phyloP scores from a whole-genome alignment of 371 early-diverging fungal genomes.

The Haplosporangium sp. region DNA sequence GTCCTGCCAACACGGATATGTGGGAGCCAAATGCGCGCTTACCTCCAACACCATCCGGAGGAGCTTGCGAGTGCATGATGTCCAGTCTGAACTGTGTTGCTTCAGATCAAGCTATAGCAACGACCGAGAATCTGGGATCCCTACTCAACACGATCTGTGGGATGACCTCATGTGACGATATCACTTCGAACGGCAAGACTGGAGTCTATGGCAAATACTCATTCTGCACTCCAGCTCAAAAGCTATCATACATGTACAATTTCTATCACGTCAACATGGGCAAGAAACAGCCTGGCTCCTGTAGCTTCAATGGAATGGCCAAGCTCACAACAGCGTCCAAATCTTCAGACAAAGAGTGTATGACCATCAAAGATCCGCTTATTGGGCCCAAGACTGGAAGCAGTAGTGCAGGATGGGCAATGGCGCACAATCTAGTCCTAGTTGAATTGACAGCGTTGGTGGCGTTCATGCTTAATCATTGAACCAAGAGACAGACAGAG shows the following conservation, averaged over 20 bases:
- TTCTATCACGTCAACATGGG: conserved; percentile 41
- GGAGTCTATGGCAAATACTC: conserved; percentile 69
- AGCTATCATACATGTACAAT: conserved; percentile 60
- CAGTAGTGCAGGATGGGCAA: neutral
- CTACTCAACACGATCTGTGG: conserved; percentile 67
- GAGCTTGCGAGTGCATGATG: conserved; percentile 77
- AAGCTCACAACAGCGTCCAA: conserved; percentile 30
- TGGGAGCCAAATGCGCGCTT: conserved; percentile 72
- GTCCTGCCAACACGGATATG: conserved; percentile 63
- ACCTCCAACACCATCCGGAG: conserved; percentile 77
- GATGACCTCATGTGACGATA: conserved; percentile 63
- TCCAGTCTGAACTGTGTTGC: conserved; percentile 70
- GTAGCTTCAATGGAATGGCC: conserved; percentile 56
- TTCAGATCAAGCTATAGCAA: conserved; percentile 57
- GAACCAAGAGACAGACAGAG: too few relatives aligned
- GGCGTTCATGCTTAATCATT: too few relatives aligned
- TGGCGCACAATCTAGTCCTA: conserved; percentile 6
- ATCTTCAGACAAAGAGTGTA: conserved; percentile 33
- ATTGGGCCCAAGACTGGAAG: neutral
- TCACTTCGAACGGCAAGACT: conserved; percentile 61
- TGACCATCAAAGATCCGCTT: conserved; percentile 10
- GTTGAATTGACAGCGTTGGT: conserved; percentile 1
- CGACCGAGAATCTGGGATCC: conserved; percentile 34
- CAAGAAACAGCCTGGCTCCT: conserved; percentile 46
- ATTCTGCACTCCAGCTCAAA: conserved; percentile 62